These are phyloP conservation scores for Anisodus tanguticus DNA, from an alignment of 257 asterid genomes.

Conservation along the genomic window DNA sequence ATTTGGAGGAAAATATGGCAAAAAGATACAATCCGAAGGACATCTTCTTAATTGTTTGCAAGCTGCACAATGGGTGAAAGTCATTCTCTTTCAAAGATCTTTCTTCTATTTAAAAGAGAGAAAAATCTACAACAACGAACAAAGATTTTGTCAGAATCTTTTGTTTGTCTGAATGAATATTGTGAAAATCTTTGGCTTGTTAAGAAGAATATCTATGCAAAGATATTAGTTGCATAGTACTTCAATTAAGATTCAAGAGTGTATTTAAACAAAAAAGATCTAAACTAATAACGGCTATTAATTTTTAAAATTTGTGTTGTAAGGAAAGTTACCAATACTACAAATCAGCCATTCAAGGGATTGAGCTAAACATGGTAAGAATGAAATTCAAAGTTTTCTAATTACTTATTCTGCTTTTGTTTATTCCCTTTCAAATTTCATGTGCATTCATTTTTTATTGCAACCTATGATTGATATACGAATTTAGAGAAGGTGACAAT, in stretches of 20 bases:
- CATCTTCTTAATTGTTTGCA: slow-evolving; percentile 44
- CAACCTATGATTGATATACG: neutral
- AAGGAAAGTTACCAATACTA: neutral
- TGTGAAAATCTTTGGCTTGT: neutral
- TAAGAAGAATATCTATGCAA: slow-evolving; percentile 13
- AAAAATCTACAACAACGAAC: neutral
- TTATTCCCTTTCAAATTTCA: no score
- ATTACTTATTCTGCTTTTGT: no score
- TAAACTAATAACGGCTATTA: neutral
- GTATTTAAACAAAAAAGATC: neutral
- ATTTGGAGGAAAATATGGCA: slow-evolving; percentile 43
- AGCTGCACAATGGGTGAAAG: slow-evolving; percentile 44
- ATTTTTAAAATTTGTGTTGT: neutral
- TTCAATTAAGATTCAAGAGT: neutral
- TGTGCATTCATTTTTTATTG: no score
- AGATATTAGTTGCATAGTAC: neutral
- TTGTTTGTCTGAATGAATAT: neutral
- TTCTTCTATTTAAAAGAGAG: neutral
- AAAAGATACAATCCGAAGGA: slow-evolving; percentile 40
- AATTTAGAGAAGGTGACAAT: neutral
- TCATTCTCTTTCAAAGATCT: slow-evolving; percentile 20
- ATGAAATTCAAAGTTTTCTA: neutral
- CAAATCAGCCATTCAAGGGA: neutral
- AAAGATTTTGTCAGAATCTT: slow-evolving; percentile 13
- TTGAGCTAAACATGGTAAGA: neutral